A percentile compares a stretch with the other conserved stretches of the same genome.
phyloP scores from a whole-genome alignment of 192 early-diverging fungal genomes.

The Coemansia sp. region DNA sequence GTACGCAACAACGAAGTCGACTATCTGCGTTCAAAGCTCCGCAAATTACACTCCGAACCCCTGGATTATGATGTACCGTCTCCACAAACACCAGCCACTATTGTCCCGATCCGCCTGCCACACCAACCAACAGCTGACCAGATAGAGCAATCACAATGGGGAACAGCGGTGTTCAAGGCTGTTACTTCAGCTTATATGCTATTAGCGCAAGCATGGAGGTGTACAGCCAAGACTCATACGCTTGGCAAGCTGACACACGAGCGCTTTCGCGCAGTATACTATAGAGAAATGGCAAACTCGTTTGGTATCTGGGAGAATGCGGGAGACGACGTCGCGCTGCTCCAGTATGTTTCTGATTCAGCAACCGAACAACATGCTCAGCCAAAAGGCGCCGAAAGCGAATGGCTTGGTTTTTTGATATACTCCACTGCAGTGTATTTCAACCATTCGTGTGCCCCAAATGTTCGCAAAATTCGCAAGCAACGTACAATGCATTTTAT shows the following conservation, averaged over 20 bases:
- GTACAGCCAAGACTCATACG: background rate
- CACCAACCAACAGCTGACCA: slow-evolving; percentile 10
- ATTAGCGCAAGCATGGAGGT: slow-evolving; percentile 23
- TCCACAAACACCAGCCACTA: slow-evolving; percentile 21
- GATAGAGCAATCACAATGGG: slow-evolving; percentile 30
- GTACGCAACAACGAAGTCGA: slow-evolving; percentile 39
- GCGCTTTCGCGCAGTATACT: slow-evolving; percentile 58
- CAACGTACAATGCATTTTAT: slow-evolving; percentile 57
- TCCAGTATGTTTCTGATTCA: background rate
- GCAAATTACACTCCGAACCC: slow-evolving; percentile 6
- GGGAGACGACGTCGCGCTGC: slow-evolving; percentile 9
- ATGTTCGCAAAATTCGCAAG: slow-evolving; percentile 52
- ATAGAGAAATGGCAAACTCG: slow-evolving; percentile 66
- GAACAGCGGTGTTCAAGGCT: slow-evolving; percentile 11
- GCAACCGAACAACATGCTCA: background rate
- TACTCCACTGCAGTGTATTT: slow-evolving; percentile 67
- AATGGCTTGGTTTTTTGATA: slow-evolving; percentile 61
- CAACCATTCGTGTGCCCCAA: slow-evolving; percentile 68
- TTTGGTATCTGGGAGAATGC: slow-evolving; percentile 67
- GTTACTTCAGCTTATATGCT: slow-evolving; percentile 25
- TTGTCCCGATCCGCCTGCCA: slow-evolving; percentile 30
- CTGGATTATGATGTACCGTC: background rate
- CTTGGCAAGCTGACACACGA: slow-evolving; percentile 24
- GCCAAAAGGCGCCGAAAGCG: slow-evolving; percentile 31
- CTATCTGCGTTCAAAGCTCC: slow-evolving; percentile 16